Conservation (phyloP, 73 alveolate genomes). For the Paramecium tetraurelia region DNA sequence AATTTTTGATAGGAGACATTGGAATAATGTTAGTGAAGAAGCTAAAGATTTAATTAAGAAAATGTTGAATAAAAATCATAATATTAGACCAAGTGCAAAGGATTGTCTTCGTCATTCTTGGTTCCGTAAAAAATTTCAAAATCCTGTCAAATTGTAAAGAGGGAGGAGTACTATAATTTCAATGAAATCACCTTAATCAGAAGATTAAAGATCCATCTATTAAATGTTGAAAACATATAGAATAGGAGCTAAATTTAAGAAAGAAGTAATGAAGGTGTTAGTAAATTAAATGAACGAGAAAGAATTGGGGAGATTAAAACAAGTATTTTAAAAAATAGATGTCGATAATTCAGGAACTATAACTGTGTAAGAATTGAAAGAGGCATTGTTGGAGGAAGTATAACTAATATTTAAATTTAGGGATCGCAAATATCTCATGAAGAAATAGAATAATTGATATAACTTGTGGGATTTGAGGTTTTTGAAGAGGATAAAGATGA, state of each 20-base stretch:
- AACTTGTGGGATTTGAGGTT: not conserved
- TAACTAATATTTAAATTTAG: not conserved
- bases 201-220: constrained; percentile 26
- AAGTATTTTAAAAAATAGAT: constrained; percentile 27
- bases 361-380: constrained; percentile 22
- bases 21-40: constrained; percentile 64
- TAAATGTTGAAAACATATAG: constrained; percentile 5
- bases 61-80: constrained; percentile 85
- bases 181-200: not conserved
- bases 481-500: not conserved
- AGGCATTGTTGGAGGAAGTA: constrained; percentile 28
- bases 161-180: not conserved
- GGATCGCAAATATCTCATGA: not conserved
- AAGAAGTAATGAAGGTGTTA: constrained; percentile 33
- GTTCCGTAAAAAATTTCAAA: constrained; percentile 53
- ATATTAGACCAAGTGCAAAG: constrained; percentile 79
- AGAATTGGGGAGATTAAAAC: constrained; percentile 14
- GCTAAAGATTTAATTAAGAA: constrained; percentile 85
- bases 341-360: constrained; percentile 49
- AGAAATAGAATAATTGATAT: constrained; percentile 12
- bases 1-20: constrained; percentile 31
- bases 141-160: not conserved
- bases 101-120: constrained; percentile 88
- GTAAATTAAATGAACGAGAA: constrained; percentile 38
- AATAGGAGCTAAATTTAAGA: constrained; percentile 40